Conservation (phyloP, 2,329 filamentous ascomycete species). For the Paraconiothyrium sp. region DNA sequence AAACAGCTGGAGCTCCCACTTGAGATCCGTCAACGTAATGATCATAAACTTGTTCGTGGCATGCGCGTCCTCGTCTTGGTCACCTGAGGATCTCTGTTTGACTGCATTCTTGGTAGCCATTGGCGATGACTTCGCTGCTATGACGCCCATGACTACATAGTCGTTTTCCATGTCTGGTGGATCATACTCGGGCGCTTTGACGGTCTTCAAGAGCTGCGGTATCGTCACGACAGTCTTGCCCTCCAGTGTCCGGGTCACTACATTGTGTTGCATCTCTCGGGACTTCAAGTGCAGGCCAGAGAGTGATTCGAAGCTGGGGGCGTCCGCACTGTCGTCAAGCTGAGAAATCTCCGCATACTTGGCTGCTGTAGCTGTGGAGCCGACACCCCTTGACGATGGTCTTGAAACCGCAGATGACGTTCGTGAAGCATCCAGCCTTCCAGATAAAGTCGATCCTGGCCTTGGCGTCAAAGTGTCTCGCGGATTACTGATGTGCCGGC, state of each 20-base stretch:
- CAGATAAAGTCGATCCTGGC: conserved; percentile 35
- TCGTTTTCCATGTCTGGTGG: conserved; percentile 85
- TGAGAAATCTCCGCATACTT: conserved; percentile 44
- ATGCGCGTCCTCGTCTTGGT: conserved; percentile 62
- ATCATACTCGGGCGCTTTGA: conserved; percentile 85
- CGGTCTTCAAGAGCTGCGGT: conserved; percentile 79
- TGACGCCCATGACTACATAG: conserved; percentile 86
- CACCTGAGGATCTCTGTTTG: conserved; percentile 51
- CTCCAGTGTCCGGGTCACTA: conserved; percentile 79
- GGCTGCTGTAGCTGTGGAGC: conserved; percentile 30
- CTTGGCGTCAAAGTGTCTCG: conserved; percentile 28
- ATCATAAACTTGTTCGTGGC: conserved; percentile 89
- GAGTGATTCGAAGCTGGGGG: conserved; percentile 74
- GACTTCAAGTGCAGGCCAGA: conserved; percentile 85
- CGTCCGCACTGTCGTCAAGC: conserved; percentile 61
- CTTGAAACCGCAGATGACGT: conserved; percentile 34
- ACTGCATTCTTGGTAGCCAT: conserved; percentile 65
- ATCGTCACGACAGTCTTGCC: conserved; percentile 81
- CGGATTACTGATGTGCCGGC: conserved; percentile 31
- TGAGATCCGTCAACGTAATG: conserved; percentile 84
- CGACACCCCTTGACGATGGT: conserved; percentile 33
- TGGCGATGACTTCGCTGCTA: conserved; percentile 88
- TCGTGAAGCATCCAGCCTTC: conserved; percentile 30
- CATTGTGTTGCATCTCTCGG: conserved; percentile 82
- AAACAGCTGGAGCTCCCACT: conserved; percentile 90